Evolutionary conservation across 306 rosid species (phyloP), one percentile per base, ranked within the genome.

Genomic region (Alnus glutinosa): DNA sequence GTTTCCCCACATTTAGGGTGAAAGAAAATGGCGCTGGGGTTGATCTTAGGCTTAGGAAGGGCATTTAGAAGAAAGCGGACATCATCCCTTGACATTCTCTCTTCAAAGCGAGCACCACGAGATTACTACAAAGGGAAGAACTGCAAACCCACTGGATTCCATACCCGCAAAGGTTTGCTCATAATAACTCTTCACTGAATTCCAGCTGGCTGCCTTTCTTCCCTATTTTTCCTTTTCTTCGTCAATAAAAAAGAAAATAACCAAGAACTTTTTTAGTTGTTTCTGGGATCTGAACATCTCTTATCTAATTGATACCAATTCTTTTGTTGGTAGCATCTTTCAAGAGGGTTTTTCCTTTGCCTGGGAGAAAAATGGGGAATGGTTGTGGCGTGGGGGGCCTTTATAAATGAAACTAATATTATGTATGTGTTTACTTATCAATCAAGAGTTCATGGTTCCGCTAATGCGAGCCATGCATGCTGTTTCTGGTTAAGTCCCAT

Each of bases 121-220:
- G 90, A 89, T 70, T 94, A 84, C 70, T 94, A 92, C 76, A 92
- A 92, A 88, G 98, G 96, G 54, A 94, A 92, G 73, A 92, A 92
- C 52, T 94, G 98, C 93, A 87, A 87, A 59, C 97, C 98, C 49
- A 94, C 97, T 71, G 97, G 97, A 74, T 94, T 94, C 80, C 91
- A 88, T 81, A 92, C 96, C 57, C 91, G 92, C 68, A 92, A 94
- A 88, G 97, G 97, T 90, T 80, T 78, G 74, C 68, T 72, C 78
- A 23, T 23, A 55, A 55, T 8, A 55, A 7, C 3, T 55, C 3
- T 15, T 55, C n/a, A 11, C 61, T 55, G 4, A 5, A 18, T 18
- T 10, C 61, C 3, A 18, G 61, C 61, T 55, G 61, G 28, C 61
- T 55, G 61, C 61, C 61, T 16, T 55, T 18, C 28, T 55, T 55